These are phyloP conservation scores for Syncephalastrum sp. DNA, from an alignment of 371 early-diverging fungal species.

Conservation along the genomic window DNA sequence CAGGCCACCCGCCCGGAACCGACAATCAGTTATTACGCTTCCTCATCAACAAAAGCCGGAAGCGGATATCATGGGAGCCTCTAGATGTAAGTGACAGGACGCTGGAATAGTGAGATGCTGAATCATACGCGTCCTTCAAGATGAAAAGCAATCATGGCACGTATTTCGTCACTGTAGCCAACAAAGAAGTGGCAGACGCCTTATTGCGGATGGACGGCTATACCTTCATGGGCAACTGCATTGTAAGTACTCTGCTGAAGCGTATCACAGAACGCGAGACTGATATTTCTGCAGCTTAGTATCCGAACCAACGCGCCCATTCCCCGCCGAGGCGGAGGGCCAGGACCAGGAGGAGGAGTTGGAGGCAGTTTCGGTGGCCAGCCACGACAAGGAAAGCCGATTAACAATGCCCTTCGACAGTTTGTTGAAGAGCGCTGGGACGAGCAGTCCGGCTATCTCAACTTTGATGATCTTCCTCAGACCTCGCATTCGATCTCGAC, in stretches of 20 bases:
- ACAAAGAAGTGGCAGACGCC: constrained; percentile 17
- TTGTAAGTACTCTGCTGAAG: background rate
- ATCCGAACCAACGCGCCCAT: constrained; percentile 9
- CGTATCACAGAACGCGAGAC: too few species aligned
- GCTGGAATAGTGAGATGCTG: background rate
- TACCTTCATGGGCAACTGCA: constrained; percentile 13
- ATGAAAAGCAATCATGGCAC: constrained; percentile 14
- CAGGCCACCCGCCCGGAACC: constrained; percentile 31
- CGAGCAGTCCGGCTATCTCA: constrained; percentile 42
- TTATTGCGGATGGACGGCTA: constrained; percentile 30
- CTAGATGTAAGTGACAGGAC: constrained; percentile 23
- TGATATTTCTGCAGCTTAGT: constrained; percentile 10
- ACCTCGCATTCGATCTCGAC: constrained; percentile 29
- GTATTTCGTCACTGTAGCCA: constrained; percentile 23
- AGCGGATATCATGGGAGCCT: constrained; percentile 30
- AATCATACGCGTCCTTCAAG: constrained; percentile 3
- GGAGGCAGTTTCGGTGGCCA: background rate
- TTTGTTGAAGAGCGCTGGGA: constrained; percentile 53
- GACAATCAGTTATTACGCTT: constrained; percentile 38
- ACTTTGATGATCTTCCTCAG: constrained; percentile 48
- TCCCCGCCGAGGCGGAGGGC: background rate
- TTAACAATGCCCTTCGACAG: constrained; percentile 19
- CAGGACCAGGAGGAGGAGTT: background rate
- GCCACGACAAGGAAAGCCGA: constrained; percentile 2
- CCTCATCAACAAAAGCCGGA: constrained; percentile 33